phyloP scores from a whole-genome alignment of 1,139 yeast genomes.

The Geotrichum carabidarum region DNA sequence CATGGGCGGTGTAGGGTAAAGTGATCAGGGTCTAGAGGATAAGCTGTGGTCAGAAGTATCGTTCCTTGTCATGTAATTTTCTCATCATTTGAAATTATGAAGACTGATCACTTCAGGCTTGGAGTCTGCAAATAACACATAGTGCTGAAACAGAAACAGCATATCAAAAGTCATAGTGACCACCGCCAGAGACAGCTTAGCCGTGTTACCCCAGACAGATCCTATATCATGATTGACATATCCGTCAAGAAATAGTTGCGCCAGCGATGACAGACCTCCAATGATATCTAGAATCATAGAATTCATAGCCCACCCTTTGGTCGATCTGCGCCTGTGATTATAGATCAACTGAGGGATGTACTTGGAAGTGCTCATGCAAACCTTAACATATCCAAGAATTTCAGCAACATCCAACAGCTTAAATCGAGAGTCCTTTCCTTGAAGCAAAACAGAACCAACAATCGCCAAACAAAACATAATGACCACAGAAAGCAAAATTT shows the following conservation, averaged over 20 bases:
- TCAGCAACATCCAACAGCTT: constrained; percentile 36
- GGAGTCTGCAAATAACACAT: constrained; percentile 18
- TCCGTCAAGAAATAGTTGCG: constrained; percentile 46
- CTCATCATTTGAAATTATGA: constrained; percentile 3
- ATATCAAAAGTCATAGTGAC: constrained; percentile 34
- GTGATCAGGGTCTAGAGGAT: no score
- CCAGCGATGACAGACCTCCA: constrained; percentile 51
- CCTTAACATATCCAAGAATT: constrained; percentile 48
- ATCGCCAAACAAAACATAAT: constrained; percentile 18
- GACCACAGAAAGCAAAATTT: constrained; percentile 22
- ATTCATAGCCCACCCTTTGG: constrained; percentile 53
- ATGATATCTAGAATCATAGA: constrained; percentile 48
- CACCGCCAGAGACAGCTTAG: constrained; percentile 20
- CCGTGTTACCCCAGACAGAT: constrained; percentile 8
- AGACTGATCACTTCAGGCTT: constrained; percentile 15
- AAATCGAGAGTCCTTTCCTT: not conserved
- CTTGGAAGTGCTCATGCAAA: constrained; percentile 52
- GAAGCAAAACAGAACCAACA: constrained; percentile 8
- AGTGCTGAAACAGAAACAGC: constrained; percentile 35
- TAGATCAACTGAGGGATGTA: constrained; percentile 58
- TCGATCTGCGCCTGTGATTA: constrained; percentile 50
- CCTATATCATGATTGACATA: constrained; percentile 31
- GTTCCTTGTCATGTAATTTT: no score
- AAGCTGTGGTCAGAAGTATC: no score
- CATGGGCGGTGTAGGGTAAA: no score